Evolutionary conservation across 768 basidiomycete species (phyloP), one percentile per base, ranked within the genome.

Genomic region (Gloeopeniophorella convolvens): DNA sequence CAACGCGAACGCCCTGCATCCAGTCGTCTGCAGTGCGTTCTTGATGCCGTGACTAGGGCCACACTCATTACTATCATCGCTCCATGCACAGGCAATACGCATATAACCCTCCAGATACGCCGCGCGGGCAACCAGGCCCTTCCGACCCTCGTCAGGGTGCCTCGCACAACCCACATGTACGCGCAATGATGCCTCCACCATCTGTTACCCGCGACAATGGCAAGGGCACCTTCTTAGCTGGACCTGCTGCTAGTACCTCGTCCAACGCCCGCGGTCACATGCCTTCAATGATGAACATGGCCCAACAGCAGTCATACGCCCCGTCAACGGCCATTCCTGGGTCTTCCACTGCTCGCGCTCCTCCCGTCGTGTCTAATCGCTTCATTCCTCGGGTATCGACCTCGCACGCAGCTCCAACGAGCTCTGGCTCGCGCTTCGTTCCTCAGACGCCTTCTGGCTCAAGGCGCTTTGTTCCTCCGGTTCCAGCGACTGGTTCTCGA

Each of bases 41-140:
- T 18, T 26, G 35, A 23, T n/a, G 20, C 40, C 50, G 23, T 21
- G 23, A 12, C 32, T 35, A 44, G 21, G 21, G 13, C 27, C 40
- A 36, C 43, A 16, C 20, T 37, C 13, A 48, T 33, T 11, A 16
- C 30, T 26, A 15, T 21, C 9, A 31, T 36, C 26, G 3, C 18
- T 40, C 11, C 15, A 27, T 45, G 27, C n/a, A 57, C 44, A 89
- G 87, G 51, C 78, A 83, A 65, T 89, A 80, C 62, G 77, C 78
- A n/a, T 89, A 84, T 63, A 67, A 63, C 4, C 75, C 75, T 20
- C 72, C 76, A 20, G 69, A 71, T 16, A 71, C 68, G 28, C 63
- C 72, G 35, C 75, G 72, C 50, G 63, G 64, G 21, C 72, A 73
- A 33, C 48, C 62, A 42, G 60, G 55, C 63, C 28, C 66, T 59